A percentile compares a stretch with the other conserved stretches of the same genome.
phyloP scores from a whole-genome alignment of 495 filamentous ascomycete species.

The Sphaerosporella brunnea region DNA sequence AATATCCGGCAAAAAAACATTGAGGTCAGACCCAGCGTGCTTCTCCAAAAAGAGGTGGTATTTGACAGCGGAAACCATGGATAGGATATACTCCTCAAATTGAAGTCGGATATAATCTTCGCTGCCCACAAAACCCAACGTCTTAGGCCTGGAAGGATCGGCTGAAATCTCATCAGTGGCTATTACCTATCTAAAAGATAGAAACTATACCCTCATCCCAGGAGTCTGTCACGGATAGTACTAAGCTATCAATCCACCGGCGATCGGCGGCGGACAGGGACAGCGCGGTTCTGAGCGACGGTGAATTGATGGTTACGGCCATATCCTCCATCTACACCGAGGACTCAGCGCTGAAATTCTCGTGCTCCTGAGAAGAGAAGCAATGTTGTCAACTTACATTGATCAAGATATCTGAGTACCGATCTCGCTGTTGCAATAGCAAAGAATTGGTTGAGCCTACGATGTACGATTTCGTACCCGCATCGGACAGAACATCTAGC shows the following conservation, averaged over 20 bases:
- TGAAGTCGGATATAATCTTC: constrained; percentile 96
- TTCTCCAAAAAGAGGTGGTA: constrained; percentile 62
- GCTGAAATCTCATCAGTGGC: constrained; percentile 19
- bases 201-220: constrained; percentile 54
- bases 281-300: constrained; percentile 60
- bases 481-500: constrained; percentile 81
- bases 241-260: constrained; percentile 90
- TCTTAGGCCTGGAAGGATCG: constrained; percentile 75
- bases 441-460: constrained; percentile 94
- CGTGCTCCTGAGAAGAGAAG: not conserved
- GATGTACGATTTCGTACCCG: constrained; percentile 90
- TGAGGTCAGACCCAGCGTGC: constrained; percentile 39
- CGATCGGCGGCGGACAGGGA: constrained; percentile 69
- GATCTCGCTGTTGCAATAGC: constrained; percentile 79
- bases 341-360: no score
- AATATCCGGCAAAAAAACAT: constrained; percentile 40
- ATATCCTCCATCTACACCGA: constrained; percentile 63
- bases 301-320: constrained; percentile 63
- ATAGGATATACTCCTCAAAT: constrained; percentile 91
- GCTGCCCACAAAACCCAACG: constrained; percentile 85
- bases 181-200: not conserved
- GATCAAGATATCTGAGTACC: constrained; percentile 94
- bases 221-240: constrained; percentile 81
- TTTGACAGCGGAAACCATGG: constrained; percentile 72
- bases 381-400: no score